Conservation (phyloP, 1,284 basidiomycete genomes). For the Puccinia brachypodii region DNA sequence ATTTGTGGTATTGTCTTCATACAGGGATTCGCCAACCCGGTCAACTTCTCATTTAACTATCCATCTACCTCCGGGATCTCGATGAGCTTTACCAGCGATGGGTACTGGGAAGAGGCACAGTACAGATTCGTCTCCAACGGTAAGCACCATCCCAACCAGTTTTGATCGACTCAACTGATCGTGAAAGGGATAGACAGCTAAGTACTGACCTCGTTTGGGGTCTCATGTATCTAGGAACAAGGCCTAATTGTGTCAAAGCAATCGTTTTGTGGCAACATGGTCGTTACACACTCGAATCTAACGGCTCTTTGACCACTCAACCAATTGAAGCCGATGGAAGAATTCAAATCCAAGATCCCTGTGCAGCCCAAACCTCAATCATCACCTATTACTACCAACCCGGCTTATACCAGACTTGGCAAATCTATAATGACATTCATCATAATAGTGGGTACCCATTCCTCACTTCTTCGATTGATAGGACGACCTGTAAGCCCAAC, state of each 20-base stretch:
- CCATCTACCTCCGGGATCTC: constrained; percentile 54
- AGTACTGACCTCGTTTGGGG: neutral
- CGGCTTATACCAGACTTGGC: constrained; percentile 31
- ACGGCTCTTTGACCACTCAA: constrained; percentile 51
- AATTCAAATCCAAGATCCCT: constrained; percentile 50
- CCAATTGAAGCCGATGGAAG: constrained; percentile 52
- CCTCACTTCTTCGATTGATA: too few species aligned
- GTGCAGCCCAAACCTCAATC: constrained; percentile 49
- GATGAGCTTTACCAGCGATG: constrained; percentile 56
- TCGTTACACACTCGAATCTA: constrained; percentile 53
- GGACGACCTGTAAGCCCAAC: too few species aligned
- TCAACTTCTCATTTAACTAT: constrained; percentile 54
- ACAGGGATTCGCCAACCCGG: constrained; percentile 55
- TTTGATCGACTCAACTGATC: too few species aligned
- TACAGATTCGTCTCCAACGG: constrained; percentile 54
- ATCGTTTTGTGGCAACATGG: constrained; percentile 57
- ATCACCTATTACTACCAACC: constrained; percentile 50
- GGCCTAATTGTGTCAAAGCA: constrained; percentile 54
- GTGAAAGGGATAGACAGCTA: too few species aligned
- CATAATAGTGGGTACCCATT: constrained; percentile 25
- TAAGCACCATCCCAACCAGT: constrained; percentile 50
- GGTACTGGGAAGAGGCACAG: constrained; percentile 56
- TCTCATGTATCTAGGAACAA: constrained; percentile 34
- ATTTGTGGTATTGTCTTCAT: neutral
- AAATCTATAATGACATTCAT: constrained; percentile 44